Evolutionary conservation across 1,139 yeast species (phyloP), one percentile per base, ranked within the genome.

Genomic region (Taphrina flavorubra): DNA sequence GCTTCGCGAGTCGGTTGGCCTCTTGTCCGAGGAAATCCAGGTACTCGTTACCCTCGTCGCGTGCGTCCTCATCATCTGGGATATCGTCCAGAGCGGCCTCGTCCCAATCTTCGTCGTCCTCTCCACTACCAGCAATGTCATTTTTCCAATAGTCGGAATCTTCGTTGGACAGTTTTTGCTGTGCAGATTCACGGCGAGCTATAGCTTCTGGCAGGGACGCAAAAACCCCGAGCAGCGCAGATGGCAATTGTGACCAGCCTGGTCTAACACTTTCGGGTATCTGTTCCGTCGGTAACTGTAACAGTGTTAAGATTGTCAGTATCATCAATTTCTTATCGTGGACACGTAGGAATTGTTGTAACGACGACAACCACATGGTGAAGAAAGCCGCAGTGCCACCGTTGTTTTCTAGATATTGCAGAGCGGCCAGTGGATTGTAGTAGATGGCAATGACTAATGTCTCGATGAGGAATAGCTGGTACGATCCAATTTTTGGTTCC

Each of bases 291-390:
- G 80, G 79, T 31, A 80, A 70, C 16, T 79, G 75, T 55, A 85
- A 73, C 39, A 85, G 72, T 1, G 85, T 78, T 63, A 92, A 78
- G 51, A 89, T 77, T 0, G 96, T 95, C 72, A 92, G 78, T 2
- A 86, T 81, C 0, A 90, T 85, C 55, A 94, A 79, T 77, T 92
- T 92, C 77, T 91, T 82, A 78, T 92, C 98, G 74, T 84, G 90
- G 1, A 91, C 96, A 71, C 97, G 81, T n/a, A 83, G 81, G 73
- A 89, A 82, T 55, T 81, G 79, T 3, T 87, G 84, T 67, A 86
- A 80, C 49, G 77, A 81, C 59, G 82, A 80, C 73, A 90, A 84
- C 97, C 97, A 94, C 56, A 82, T 77, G 55, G 82, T 81, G 74
- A 92, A 85, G 75, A 91, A 87, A 2, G 78, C 74, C 34, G 81